Percentiles rank a stretch among this genome's conserved stretches.
Conservation (phyloP, 2,329 filamentous ascomycete species). For the Fusarium anguioides region DNA sequence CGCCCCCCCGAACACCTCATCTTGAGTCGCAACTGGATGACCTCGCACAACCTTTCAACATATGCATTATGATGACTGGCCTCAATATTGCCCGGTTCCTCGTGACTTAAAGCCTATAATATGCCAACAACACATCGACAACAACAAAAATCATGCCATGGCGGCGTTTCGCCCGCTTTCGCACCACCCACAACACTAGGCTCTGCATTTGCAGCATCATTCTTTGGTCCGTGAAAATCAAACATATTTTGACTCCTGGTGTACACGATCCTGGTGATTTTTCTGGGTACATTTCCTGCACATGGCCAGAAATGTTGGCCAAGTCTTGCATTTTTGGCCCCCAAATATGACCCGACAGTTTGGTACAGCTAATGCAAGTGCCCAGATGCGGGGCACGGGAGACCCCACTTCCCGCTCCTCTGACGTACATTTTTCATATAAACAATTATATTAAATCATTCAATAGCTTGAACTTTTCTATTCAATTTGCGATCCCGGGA, state of each 20-base stretch:
- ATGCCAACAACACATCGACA: background rate
- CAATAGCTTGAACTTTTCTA: background rate
- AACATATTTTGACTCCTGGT: slow-evolving; percentile 1
- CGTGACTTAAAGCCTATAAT: background rate
- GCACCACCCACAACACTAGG: background rate
- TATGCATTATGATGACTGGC: slow-evolving; percentile 1
- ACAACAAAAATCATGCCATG: slow-evolving; percentile 5
- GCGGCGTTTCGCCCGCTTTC: background rate
- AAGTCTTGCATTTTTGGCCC: slow-evolving; percentile 18
- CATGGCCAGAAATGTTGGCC: slow-evolving; percentile 14
- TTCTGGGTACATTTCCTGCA: slow-evolving; percentile 20
- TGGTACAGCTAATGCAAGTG: slow-evolving; percentile 25
- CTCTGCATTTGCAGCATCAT: background rate
- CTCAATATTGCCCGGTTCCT: slow-evolving; percentile 13
- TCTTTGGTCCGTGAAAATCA: slow-evolving; percentile 19
- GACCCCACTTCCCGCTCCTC: slow-evolving; percentile 18
- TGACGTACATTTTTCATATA: background rate
- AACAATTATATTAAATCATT: background rate
- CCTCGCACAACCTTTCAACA: background rate
- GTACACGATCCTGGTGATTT: background rate
- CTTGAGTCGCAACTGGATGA: background rate
- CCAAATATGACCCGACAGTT: slow-evolving; percentile 18
- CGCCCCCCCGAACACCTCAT: background rate
- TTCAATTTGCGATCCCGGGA: background rate
- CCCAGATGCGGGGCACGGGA: slow-evolving; percentile 2